Base-by-base conservation (phyloP, 805 yeast species). In the Debaryomyces maramus region DNA sequence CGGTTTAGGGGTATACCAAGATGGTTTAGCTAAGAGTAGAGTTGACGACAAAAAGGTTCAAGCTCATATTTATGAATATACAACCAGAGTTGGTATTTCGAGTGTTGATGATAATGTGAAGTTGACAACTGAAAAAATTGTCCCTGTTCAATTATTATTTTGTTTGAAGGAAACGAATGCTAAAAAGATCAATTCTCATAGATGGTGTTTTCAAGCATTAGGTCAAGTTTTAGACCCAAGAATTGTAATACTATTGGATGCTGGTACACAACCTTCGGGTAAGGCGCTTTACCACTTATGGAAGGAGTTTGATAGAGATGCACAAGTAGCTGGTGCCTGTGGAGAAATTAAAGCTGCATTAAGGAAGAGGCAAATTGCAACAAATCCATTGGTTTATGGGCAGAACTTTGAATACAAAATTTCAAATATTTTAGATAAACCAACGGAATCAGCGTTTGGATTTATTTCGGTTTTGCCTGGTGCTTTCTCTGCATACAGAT, bases 121-220 rank as follows among this genome's bases (percentile, higher is more conserved):
- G 47, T 65, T 72, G 43, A 70, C 76, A 11, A 68, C 74, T 2
- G 76, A 73, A 41, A 76, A 78, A 50, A 67, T 80, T 43, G 80
- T 80, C 11, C 86, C 86, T 0, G 79, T 80, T 21, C 86, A 80
- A 56, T 61, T 80, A 59, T 61, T 81, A 30, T 73, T 80, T 47
- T 79, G 84, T 42, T 62, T 80, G 47, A 80, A 80, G 59, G 85
- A 80, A 56, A 64, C 73, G 45, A 80, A 80, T 58, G 73, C 83
- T 18, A 80, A 80, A 59, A 80, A 80, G 48, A 80, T 80, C 58
- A 80, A 80, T 58, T 77, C 83, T 18, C 86, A 80, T 55, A 63
- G 86, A 45, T 80, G 86, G 86, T 76, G 83, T 51, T 80, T 80
- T 65, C 81, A 80, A 53, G 85, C 83, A 1, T 67, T 80, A 40